phyloP scores from a whole-genome alignment of 768 basidiomycete genomes.

The Suillus sp. region DNA sequence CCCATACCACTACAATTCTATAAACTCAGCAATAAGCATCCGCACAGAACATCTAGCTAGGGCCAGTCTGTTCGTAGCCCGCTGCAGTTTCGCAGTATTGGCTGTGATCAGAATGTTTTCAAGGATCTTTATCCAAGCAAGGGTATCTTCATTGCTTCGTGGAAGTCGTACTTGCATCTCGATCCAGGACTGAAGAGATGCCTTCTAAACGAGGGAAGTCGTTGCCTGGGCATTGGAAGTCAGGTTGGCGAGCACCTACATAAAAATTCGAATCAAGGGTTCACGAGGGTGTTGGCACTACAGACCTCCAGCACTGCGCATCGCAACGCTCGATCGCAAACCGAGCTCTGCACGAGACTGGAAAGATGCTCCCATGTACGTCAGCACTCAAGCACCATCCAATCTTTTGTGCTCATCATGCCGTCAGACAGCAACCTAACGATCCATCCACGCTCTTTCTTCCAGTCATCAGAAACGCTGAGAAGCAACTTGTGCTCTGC shows the following conservation, averaged over 20 bases:
- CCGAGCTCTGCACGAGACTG: conserved; percentile 73
- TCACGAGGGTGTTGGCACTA: conserved; percentile 7
- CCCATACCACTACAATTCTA: conserved; percentile 23
- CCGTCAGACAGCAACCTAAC: conserved; percentile 81
- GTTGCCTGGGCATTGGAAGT: conserved; percentile 71
- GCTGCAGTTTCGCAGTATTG: conserved; percentile 53
- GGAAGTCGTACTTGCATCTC: conserved; percentile 59
- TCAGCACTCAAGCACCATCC: conserved; percentile 75
- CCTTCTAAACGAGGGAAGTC: conserved; percentile 69
- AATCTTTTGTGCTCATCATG: conserved; percentile 73
- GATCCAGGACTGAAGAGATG: conserved; percentile 79
- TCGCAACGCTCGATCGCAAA: conserved; percentile 53
- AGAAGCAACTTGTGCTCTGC: too few species aligned
- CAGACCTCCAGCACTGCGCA: conserved; percentile 68
- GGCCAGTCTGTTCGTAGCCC: conserved; percentile 61
- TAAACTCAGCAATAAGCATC: conserved; percentile 51
- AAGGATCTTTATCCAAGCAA: conserved; percentile 67
- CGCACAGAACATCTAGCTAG: conserved; percentile 51
- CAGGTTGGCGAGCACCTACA: conserved; percentile 74
- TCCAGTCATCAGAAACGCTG: conserved; percentile 78
- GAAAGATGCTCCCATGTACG: conserved; percentile 90
- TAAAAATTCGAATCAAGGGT: background rate
- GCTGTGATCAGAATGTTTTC: conserved; percentile 61
- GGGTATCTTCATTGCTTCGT: conserved; percentile 32
- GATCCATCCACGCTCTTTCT: conserved; percentile 87